Evolutionary conservation across 768 basidiomycete species (phyloP).

Genomic region (Guyanaporus albipodus): DNA sequence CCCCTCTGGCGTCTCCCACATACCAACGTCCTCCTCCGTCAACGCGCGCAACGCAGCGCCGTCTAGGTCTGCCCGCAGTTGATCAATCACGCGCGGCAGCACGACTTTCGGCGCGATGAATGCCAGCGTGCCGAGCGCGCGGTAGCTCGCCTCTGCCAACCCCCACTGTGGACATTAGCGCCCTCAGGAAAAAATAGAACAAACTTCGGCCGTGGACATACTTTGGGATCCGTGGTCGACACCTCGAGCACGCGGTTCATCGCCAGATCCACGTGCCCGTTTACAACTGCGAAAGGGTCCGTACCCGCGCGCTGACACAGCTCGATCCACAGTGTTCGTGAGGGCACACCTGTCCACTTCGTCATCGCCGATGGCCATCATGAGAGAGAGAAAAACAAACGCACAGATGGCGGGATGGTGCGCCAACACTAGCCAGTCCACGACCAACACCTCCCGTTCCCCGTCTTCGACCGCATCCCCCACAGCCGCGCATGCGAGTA

Average conservation of each 20-base stretch:
- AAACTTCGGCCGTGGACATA: no score
- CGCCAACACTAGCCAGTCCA: conserved; percentile 59
- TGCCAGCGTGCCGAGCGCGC: conserved; percentile 68
- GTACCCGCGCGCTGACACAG: conserved; percentile 62
- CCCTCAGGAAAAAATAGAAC: neutral
- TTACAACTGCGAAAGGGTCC: conserved; percentile 65
- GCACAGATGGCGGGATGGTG: conserved; percentile 68
- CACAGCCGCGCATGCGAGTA: conserved; percentile 50
- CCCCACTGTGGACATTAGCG: conserved; percentile 19
- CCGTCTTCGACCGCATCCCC: conserved; percentile 34
- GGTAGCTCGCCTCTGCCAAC: conserved; percentile 66
- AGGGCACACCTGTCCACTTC: conserved; percentile 13
- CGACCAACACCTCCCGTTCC: conserved; percentile 44
- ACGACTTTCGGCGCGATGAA: conserved; percentile 73
- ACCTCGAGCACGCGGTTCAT: conserved; percentile 48
- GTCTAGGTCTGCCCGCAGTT: conserved; percentile 64
- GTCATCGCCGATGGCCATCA: neutral
- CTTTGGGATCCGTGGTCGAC: conserved; percentile 45
- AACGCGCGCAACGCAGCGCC: conserved; percentile 54
- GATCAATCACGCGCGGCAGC: conserved; percentile 66
- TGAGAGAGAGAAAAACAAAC: conserved; percentile 15
- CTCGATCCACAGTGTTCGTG: conserved; percentile 62
- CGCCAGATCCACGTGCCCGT: conserved; percentile 45
- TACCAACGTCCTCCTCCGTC: conserved; percentile 69
- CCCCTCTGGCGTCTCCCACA: conserved; percentile 87